Percentiles rank a stretch among this genome's conserved stretches.
These are phyloP conservation scores for Luffa aegyptiaca DNA, from an alignment of 306 rosid genomes.

Conservation along the genomic window DNA sequence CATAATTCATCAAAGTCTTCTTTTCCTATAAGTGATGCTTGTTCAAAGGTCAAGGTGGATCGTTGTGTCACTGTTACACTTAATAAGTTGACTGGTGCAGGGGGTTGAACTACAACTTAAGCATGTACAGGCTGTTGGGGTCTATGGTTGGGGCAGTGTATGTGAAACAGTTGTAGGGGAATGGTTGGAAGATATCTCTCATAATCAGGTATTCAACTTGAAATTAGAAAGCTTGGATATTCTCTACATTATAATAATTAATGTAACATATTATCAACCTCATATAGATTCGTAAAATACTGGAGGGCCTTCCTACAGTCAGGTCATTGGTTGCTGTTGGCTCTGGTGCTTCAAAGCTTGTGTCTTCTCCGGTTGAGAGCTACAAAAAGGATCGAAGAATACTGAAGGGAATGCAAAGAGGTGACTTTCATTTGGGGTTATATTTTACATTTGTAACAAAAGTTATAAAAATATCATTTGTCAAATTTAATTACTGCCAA, in stretches of 20 bases:
- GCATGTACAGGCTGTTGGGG: conserved; percentile 77
- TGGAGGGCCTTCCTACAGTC: conserved; percentile 75
- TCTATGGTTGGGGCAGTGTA: conserved; percentile 92
- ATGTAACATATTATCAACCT: conserved; percentile 8
- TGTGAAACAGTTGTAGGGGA: conserved; percentile 75
- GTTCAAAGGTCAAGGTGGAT: conserved; percentile 7
- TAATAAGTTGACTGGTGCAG: conserved; percentile 34
- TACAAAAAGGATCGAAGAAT: conserved; percentile 84
- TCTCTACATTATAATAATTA: conserved; percentile 7
- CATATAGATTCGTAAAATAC: conserved; percentile 66
- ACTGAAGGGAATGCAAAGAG: conserved; percentile 97
- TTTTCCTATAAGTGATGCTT: not conserved
- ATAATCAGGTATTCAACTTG: conserved; percentile 60
- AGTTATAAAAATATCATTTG: not conserved
- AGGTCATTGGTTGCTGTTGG: conserved; percentile 76
- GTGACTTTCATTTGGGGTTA: conserved; percentile 21
- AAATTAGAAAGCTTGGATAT: conserved; percentile 14
- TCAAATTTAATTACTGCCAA: not conserved
- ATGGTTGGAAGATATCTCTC: conserved; percentile 93
- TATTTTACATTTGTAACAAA: not conserved
- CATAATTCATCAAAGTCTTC: not conserved
- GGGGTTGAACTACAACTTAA: conserved; percentile 86
- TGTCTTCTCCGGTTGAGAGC: conserved; percentile 84
- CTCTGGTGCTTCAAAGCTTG: conserved; percentile 78
- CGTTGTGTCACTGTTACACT: conserved; percentile 2